Conservation (phyloP, 2,329 filamentous ascomycete species). For the Fonsecaea pugnacius region DNA sequence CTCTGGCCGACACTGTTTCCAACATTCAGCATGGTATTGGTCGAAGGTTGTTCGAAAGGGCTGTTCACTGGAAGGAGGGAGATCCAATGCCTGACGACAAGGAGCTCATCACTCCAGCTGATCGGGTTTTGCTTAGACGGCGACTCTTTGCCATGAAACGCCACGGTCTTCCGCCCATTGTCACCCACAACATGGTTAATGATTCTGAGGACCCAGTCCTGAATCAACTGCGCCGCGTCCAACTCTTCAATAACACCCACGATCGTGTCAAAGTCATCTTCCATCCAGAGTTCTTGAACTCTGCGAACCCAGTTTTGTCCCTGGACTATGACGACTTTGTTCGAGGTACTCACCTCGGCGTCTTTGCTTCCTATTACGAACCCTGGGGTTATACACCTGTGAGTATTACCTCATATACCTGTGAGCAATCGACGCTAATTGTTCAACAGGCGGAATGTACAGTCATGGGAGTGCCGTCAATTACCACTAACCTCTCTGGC, state of each 20-base stretch:
- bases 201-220: conserved; percentile 91
- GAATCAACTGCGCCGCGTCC: conserved; percentile 92
- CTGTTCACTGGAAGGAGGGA: conserved; percentile 93
- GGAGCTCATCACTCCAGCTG: conserved; percentile 87
- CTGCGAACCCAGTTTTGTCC: conserved; percentile 89
- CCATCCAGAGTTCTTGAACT: conserved; percentile 97
- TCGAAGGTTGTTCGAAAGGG: conserved; percentile 91
- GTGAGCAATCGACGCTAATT: neutral
- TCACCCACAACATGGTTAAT: conserved; percentile 98
- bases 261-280: conserved; percentile 98
- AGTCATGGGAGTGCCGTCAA: conserved; percentile 97
- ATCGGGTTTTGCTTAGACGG: conserved; percentile 88
- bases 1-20: conserved; percentile 86
- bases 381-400: conserved; percentile 92
- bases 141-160: conserved; percentile 97
- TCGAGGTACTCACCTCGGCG: conserved; percentile 89
- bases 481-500: conserved; percentile 95
- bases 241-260: conserved; percentile 93
- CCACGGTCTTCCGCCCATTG: conserved; percentile 84
- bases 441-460: conserved; percentile 73
- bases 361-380: conserved; percentile 98
- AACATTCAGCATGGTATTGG: conserved; percentile 92
- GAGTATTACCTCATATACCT: conserved; percentile 42
- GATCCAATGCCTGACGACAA: conserved; percentile 94
- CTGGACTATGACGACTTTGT: conserved; percentile 99